A percentile compares a stretch with the other conserved stretches of the same genome.
Evolutionary conservation across 768 basidiomycete species (phyloP).

Genomic region (Psilocybe sp.): DNA sequence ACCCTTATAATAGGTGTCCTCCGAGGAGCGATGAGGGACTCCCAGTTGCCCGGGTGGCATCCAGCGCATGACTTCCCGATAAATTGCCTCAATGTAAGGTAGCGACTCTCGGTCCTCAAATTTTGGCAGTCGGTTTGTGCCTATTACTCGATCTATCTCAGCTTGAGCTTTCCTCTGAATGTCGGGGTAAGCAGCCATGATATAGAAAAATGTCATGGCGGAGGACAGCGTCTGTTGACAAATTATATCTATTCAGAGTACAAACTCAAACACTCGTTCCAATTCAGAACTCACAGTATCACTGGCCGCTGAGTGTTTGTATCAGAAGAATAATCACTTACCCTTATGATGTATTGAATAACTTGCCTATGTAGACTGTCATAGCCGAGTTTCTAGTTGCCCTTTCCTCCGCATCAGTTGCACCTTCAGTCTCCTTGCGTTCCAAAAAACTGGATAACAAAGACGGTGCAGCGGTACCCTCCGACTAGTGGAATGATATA

Average conservation of each 20-base stretch:
- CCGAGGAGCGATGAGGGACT: constrained; percentile 18
- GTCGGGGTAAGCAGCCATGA: constrained; percentile 26
- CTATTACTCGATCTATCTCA: constrained; percentile 28
- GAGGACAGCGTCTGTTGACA: constrained; percentile 11
- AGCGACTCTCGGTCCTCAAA: constrained; percentile 19
- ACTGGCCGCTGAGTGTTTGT: constrained; percentile 6
- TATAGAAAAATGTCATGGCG: constrained; percentile 21
- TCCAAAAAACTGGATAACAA: constrained; percentile 7
- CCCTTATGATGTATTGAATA: too few relatives aligned
- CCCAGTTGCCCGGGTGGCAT: constrained; percentile 16
- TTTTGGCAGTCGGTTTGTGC: constrained; percentile 21
- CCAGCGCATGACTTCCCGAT: constrained; percentile 14
- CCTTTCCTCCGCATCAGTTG: constrained; percentile 5
- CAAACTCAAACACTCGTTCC: too few relatives aligned
- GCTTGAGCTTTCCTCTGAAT: constrained; percentile 26
- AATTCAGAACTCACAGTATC: constrained; percentile 22
- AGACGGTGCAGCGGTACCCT: constrained; percentile 6
- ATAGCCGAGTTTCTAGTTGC: constrained; percentile 4
- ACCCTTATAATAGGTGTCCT: constrained; percentile 24
- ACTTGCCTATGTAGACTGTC: constrained; percentile 11
- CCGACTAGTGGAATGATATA: too few relatives aligned
- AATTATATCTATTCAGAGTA: neutral
- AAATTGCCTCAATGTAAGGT: constrained; percentile 18
- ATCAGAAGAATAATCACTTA: neutral
- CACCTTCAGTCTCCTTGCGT: neutral